Evolutionary conservation across 2,329 filamentous ascomycete species (phyloP).

Genomic region (Ophiocordyceps australis): DNA sequence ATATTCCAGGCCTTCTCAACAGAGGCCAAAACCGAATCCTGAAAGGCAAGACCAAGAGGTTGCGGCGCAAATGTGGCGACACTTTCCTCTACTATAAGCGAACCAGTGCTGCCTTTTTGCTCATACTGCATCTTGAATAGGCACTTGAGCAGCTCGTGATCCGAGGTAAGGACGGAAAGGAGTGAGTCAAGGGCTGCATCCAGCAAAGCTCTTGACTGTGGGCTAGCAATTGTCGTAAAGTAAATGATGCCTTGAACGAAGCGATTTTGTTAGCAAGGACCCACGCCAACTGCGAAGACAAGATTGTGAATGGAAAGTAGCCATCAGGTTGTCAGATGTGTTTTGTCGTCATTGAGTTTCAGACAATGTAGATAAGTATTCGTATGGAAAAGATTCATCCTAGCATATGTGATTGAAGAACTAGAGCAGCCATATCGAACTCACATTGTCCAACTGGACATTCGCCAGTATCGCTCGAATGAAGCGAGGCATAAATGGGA

Average conservation of each 20-base stretch:
- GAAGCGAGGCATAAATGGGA: constrained; percentile 45
- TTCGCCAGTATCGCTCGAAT: constrained; percentile 85
- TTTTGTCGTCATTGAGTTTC: constrained; percentile 73
- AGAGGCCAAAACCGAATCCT: constrained; percentile 48
- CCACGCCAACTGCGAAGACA: constrained; percentile 1
- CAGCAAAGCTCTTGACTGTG: constrained; percentile 16
- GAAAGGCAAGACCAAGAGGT: constrained; percentile 51
- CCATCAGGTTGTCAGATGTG: constrained; percentile 82
- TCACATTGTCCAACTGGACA: constrained; percentile 82
- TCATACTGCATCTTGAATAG: constrained; percentile 39
- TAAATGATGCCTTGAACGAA: constrained; percentile 13
- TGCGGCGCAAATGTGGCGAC: constrained; percentile 39
- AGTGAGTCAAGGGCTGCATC: constrained; percentile 22
- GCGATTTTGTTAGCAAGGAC: constrained; percentile 5
- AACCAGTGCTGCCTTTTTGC: constrained; percentile 17
- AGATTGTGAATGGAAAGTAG: constrained; percentile 13
- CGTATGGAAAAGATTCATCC: constrained; percentile 61
- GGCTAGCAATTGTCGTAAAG: constrained; percentile 16
- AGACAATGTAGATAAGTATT: constrained; percentile 99
- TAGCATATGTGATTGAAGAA: constrained; percentile 25
- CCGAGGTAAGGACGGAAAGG: constrained; percentile 12
- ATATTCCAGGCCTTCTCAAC: constrained; percentile 55
- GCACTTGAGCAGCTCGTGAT: constrained; percentile 11
- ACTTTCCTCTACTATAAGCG: constrained; percentile 16
- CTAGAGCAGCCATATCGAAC: constrained; percentile 20